Evolutionary conservation across 1,284 basidiomycete genomes (phyloP), one percentile per base, ranked within the genome.

Genomic region (Ustilago sp.): DNA sequence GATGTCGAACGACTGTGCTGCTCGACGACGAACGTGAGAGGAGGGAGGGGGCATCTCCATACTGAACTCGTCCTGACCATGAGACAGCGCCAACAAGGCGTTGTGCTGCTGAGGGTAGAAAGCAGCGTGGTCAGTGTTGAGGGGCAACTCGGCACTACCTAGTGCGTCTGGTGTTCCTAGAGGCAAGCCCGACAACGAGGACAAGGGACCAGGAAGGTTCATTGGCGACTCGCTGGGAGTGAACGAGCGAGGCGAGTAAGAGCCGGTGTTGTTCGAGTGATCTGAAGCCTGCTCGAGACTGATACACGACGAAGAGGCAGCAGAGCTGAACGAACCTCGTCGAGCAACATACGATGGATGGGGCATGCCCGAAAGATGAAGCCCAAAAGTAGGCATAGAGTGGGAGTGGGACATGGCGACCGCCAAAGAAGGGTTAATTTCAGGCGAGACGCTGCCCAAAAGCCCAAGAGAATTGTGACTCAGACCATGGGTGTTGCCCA

Each of bases 1-100:
- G 50, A 66, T 68, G 50, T 78, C 76, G 38, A 78, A 71, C 2
- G 76, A 78, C 54, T 78, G 76, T 19, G 68, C 61, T 48, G 68
- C 72, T 4, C 76, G 31, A 9, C 76, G 68, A 54, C 59, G 67
- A 55, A 64, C 41, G 4, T 60, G 55, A 15, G 66, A 53, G 12
- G 48, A 50, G 23, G 75, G 71, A 4, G 75, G 75, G 31, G 75
- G 71, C 75, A 74, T 77, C 47, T 70, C 61, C 23, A 70, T 31
- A 48, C 57, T 65, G 50, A 68, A 54, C 39, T 68, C 62, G 47
- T 74, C 75, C 19, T 68, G 71, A 32, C 75, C 75, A 32, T 74
- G 71, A 4, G 64, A 68, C 11, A 77, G 61, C 4, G 75, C 63
- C 8, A 77, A 56, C 50, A 77, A 48, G 5, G 75, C 75, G 12